These are phyloP conservation scores for Fusarium acutatum DNA, from an alignment of 2,329 filamentous ascomycete species.

Conservation along the genomic window DNA sequence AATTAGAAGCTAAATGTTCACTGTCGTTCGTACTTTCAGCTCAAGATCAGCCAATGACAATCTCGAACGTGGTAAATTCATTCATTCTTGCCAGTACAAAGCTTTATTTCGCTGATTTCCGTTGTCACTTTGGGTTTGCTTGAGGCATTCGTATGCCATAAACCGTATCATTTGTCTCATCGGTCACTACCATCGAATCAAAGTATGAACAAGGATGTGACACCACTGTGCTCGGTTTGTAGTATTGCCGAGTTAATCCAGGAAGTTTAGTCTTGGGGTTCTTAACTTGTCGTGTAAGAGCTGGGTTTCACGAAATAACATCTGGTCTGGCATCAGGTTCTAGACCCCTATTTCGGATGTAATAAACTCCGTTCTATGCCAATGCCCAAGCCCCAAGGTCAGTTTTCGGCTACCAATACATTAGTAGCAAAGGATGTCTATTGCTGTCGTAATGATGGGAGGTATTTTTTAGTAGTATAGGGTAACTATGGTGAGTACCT, in stretches of 20 bases:
- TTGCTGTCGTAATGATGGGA: not conserved
- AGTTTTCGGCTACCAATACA: not conserved
- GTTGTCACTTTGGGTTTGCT: not conserved
- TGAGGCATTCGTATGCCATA: not conserved
- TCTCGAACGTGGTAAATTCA: not conserved
- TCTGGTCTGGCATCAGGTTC: not conserved
- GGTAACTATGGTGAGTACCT: not conserved
- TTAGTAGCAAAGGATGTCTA: not conserved
- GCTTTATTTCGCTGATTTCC: not conserved
- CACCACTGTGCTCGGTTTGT: not conserved
- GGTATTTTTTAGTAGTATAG: not conserved
- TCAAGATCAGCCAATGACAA: constrained; percentile 18
- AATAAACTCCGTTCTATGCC: not conserved
- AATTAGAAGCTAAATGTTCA: constrained; percentile 21
- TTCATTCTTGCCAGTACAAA: not conserved
- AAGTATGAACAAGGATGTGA: not conserved
- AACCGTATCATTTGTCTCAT: not conserved
- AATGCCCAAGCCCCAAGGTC: not conserved
- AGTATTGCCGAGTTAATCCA: not conserved
- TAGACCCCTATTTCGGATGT: not conserved
- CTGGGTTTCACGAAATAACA: not conserved
- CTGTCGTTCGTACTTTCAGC: constrained; percentile 15
- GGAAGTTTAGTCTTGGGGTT: not conserved
- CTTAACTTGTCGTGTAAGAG: not conserved
- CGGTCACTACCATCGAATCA: not conserved